Base-by-base conservation (phyloP, 2,329 filamentous ascomycete species). In the Talaromyces rugulosus region DNA sequence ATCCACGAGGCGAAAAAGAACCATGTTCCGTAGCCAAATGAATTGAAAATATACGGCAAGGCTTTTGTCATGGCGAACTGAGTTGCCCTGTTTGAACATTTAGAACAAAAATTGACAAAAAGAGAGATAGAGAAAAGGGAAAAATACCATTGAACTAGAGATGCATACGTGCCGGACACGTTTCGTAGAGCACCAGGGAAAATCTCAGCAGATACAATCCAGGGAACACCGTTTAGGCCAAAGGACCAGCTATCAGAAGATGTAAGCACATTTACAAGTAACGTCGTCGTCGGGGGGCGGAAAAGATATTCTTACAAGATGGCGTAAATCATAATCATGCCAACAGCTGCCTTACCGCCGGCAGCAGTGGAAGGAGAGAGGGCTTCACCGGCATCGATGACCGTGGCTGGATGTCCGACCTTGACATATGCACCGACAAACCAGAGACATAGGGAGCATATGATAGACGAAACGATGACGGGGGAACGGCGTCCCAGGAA, bases 171-270 rank as follows among this genome's bases (percentile, higher is more conserved):
- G 16, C 36, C 36, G n/a, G 36, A 40, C 27, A 79, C 70, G 18
- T 71, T 74, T 5, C 77, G 69, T 18, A 79, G 66, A 0, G 72
- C 72, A 4, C 70, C 69, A 0, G 77, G 76, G 65, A 80, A 79
- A 28, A 79, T 79, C 64, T 79, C 77, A 1, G 76, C 71, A 1
- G 74, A 76, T n/a, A 79, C 75, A 63, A 79, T 78, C 75, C 76
- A 79, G 0, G 76, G 76, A 0, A 78, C 64, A 2, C 77, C 76
- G 54, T 78, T 78, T 1, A 73, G 70, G 44, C 76, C 75, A 47
- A 77, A 75, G 8, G 70, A 74, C 75, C 75, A 78, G 5, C 36
- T 40, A n/a, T 14, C 1, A 40, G 23, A 8, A n/a, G 0, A 7
- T 8, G 16, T 40, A 6, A 40, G 36, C 14, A 5, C 5, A n/a